Evolutionary conservation across 2,329 filamentous ascomycete genomes (phyloP).

Genomic region (Tricladium varicosporioides): DNA sequence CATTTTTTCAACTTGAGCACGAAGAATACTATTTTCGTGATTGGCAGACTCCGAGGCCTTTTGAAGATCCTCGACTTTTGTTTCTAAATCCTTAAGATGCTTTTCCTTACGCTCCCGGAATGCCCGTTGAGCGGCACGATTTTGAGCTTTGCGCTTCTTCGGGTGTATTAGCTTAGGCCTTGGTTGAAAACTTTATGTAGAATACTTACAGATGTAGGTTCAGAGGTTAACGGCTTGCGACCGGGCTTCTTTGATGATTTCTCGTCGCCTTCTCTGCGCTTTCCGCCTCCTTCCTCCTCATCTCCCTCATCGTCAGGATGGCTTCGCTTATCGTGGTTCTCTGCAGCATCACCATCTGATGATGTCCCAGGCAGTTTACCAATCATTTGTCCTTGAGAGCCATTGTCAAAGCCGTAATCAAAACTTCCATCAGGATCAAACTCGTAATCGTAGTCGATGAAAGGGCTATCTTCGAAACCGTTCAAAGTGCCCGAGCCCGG

Average conservation of each 20-base stretch:
- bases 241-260: constrained; percentile 94
- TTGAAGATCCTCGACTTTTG: constrained; percentile 71
- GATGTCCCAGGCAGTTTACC: constrained; percentile 64
- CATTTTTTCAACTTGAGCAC: constrained; percentile 84
- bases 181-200: constrained; percentile 27
- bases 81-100: constrained; percentile 82
- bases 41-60: constrained; percentile 80
- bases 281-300: constrained; percentile 66
- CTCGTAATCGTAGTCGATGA: constrained; percentile 77
- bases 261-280: constrained; percentile 72
- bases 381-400: constrained; percentile 66
- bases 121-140: constrained; percentile 85
- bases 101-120: constrained; percentile 95
- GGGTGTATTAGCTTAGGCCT: constrained; percentile 23
- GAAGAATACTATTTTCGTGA: constrained; percentile 80
- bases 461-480: constrained; percentile 72
- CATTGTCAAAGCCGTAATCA: constrained; percentile 53
- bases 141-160: constrained; percentile 96
- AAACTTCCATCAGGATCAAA: constrained; percentile 73
- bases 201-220: constrained; percentile 85
- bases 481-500: constrained; percentile 44
- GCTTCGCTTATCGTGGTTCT: constrained; percentile 68
- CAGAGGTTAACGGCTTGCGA: constrained; percentile 90
- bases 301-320: constrained; percentile 67
- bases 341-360: constrained; percentile 40